Base-by-base conservation (phyloP, 2,329 filamentous ascomycete species). In the Diaporthe citriasiana region DNA sequence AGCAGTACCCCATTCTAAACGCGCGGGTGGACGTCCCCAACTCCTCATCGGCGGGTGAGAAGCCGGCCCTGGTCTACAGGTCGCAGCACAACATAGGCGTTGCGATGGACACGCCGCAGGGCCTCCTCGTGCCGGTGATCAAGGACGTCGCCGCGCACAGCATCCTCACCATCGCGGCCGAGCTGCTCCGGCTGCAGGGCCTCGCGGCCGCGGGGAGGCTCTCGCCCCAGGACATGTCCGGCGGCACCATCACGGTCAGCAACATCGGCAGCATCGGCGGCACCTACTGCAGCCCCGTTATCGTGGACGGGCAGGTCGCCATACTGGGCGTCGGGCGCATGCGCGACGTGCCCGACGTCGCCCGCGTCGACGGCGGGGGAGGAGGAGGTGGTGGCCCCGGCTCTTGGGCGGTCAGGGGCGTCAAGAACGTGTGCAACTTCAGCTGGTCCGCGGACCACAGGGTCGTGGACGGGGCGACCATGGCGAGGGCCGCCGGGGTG, bases 391-490 rank as follows among this genome's bases (percentile, higher is more conserved):
- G n/a, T n/a, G n/a, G n/a, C n/a, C n/a, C n/a, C n/a, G n/a, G n/a
- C n/a, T 40, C 59, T 53, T 75, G 74, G 74, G 47, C 25, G 45
- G 69, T 75, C 17, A 71, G 25, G 30, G 74, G 74, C 27, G 27
- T 75, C 40, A 71, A 91, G 82, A 93, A 97, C 80, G 89, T 97
- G 75, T 93, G 93, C 81, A 95, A 97, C 81, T 95, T 98, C 79
- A 98, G 95, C 84, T 98, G 96, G 96, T 96, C 94, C 82, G 96
- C 96, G 8, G 95, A 98, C 83, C 97, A 99, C 84, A 88, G 97
- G 27, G 94, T 98, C 71, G 92, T 98, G 60, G 97, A 99, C 83
- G 97, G 97, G 2, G 96, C 96, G 60, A 98, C 95, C 75, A 95
- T 98, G 90, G 97, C 97, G 27, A 89, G 95, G 77, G 96, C 96